These are phyloP conservation scores for Metschnikowia rubicola DNA, from an alignment of 805 yeast species.

Conservation along the genomic window DNA sequence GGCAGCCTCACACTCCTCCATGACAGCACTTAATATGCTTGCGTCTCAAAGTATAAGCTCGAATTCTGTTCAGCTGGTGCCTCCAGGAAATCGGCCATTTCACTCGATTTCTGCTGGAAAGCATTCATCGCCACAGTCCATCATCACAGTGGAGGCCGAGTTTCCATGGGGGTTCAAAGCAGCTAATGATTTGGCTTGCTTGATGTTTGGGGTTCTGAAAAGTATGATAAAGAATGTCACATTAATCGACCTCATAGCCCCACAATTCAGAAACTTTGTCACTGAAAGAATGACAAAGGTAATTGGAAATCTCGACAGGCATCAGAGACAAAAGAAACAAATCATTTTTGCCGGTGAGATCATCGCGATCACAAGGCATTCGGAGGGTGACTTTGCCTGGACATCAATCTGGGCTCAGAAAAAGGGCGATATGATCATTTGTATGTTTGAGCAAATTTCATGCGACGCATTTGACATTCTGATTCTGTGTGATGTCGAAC, in stretches of 20 bases:
- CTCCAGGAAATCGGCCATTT: constrained; percentile 43
- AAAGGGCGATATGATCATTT: constrained; percentile 64
- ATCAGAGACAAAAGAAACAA: constrained; percentile 26
- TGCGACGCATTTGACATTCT: constrained; percentile 35
- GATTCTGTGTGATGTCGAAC: constrained; percentile 13
- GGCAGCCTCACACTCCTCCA: constrained; percentile 25
- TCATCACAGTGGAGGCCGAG: constrained; percentile 70
- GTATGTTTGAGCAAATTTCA: constrained; percentile 83
- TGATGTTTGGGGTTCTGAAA: constrained; percentile 78
- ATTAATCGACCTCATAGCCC: constrained; percentile 72
- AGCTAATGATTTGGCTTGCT: constrained; percentile 85
- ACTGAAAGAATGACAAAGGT: constrained; percentile 45
- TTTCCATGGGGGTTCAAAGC: constrained; percentile 81
- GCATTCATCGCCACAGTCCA: constrained; percentile 73
- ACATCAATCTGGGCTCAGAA: constrained; percentile 90
- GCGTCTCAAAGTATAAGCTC: constrained; percentile 6
- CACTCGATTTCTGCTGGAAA: constrained; percentile 69
- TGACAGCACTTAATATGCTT: constrained; percentile 28
- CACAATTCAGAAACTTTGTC: constrained; percentile 71
- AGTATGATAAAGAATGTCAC: constrained; percentile 58
- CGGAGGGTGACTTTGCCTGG: constrained; percentile 63
- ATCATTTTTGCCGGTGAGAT: constrained; percentile 80
- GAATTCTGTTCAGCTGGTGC: constrained; percentile 9
- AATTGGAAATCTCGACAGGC: constrained; percentile 12
- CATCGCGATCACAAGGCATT: constrained; percentile 71